Evolutionary conservation across 306 rosid genomes (phyloP), one percentile per base, ranked within the genome.

Genomic region (Urtica urens): DNA sequence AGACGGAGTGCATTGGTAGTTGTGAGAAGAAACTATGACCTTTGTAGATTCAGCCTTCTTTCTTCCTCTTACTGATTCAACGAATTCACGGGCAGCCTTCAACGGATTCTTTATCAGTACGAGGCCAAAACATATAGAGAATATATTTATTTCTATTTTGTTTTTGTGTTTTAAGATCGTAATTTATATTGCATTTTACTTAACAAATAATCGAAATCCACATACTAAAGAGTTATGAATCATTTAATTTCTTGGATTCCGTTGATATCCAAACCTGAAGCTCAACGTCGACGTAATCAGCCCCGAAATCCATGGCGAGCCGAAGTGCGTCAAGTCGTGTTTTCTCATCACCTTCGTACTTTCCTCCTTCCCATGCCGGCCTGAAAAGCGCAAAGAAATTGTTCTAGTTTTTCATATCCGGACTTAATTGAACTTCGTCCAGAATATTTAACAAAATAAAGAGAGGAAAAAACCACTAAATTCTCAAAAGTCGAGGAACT

Each of bases 11-110:
- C 27, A 20, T 55, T 72, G 71, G 70, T 90, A 90, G 67, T 90
- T 90, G 74, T 90, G 99, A 55, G 87, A 85, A 35, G 99, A 90
- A 73, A 90, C 92, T 40, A 90, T 73, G 73, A 90, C 65, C 72
- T 73, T 90, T 34, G 68, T 70, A 47, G 74, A 81, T 14, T 72
- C 63, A 49, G 71, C 68, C 51, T 71, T 73, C 79, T 67, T 76
- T n/a, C n/a, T n/a, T 60, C 77, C 81, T 30, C 31, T 54, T 58
- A 90, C 68, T 57, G 85, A 79, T 48, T 84, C 78, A 45, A 42
- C 62, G 78, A 90, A 84, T 63, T 75, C 69, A 46, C n/a, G 54
- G 41, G 97, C 94, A 63, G 73, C 95, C 97, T 90, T 74, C 55
- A 63, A 46, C 46, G 23, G 48, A 64, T 51, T 55, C n/a, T 31